Evolutionary conservation across 2,329 filamentous ascomycete species (phyloP).

Genomic region (Penicillium brevicompactum): DNA sequence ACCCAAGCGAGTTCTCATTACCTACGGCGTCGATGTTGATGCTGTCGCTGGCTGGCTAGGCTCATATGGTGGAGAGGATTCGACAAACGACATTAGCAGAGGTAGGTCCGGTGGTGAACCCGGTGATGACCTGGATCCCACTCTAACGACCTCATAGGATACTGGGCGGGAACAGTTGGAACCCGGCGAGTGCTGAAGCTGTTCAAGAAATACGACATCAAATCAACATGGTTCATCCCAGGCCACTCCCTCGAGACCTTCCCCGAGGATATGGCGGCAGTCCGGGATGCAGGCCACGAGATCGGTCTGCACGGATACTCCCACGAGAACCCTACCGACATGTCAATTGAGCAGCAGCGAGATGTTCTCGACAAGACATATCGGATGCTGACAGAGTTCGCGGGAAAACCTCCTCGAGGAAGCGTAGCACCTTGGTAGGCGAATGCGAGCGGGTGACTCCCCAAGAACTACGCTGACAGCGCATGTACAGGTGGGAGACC

Average conservation of each 20-base stretch:
- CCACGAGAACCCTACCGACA: constrained; percentile 72
- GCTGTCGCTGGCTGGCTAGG: constrained; percentile 37
- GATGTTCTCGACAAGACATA: constrained; percentile 78
- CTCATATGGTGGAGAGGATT: constrained; percentile 38
- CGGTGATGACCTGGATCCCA: neutral
- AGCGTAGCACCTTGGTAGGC: constrained; percentile 69
- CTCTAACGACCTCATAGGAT: constrained; percentile 39
- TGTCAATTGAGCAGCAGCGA: constrained; percentile 74
- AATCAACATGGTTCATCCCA: constrained; percentile 67
- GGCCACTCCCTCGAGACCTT: constrained; percentile 67
- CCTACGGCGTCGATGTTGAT: constrained; percentile 37
- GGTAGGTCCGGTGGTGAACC: constrained; percentile 15
- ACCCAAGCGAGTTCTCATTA: constrained; percentile 31
- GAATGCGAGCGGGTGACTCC: neutral
- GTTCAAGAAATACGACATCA: constrained; percentile 72
- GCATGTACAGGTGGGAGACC: constrained; percentile 60
- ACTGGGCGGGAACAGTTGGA: constrained; percentile 70
- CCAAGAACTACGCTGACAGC: neutral
- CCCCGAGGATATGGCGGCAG: constrained; percentile 63
- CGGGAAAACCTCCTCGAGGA: constrained; percentile 71
- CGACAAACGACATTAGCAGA: constrained; percentile 34
- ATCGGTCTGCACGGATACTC: constrained; percentile 72
- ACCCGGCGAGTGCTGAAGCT: constrained; percentile 68
- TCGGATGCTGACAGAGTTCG: constrained; percentile 72
- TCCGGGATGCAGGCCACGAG: constrained; percentile 67